phyloP scores from a whole-genome alignment of 805 yeast genomes.

The Danielia oregonensis region DNA sequence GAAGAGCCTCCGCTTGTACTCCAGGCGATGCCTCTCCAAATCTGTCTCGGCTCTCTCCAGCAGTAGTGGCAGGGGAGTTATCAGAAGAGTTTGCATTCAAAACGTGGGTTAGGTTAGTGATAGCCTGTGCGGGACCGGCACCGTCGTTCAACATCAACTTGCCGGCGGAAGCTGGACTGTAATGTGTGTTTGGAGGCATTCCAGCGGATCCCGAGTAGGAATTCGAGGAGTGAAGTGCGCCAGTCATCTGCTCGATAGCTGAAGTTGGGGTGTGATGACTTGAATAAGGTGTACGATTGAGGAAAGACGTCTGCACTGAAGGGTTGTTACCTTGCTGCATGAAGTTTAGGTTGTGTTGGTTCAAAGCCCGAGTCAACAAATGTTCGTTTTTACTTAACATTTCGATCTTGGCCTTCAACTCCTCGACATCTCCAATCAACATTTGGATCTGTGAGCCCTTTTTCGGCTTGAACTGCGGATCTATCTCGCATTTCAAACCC shows the following conservation, averaged over 20 bases:
- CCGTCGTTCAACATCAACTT: slow-evolving; percentile 10
- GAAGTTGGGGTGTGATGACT: slow-evolving; percentile 10
- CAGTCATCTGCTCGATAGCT: slow-evolving; percentile 15
- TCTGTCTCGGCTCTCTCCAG: slow-evolving; percentile 5
- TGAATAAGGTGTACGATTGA: slow-evolving; percentile 4
- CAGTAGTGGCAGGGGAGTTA: slow-evolving; percentile 26
- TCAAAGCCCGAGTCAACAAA: slow-evolving; percentile 60
- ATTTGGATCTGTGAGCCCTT: slow-evolving; percentile 88
- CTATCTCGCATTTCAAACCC: slow-evolving; percentile 80
- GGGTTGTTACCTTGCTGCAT: slow-evolving; percentile 19
- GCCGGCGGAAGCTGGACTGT: slow-evolving; percentile 15
- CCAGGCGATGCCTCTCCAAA: slow-evolving; percentile 1
- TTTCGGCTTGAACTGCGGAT: slow-evolving; percentile 86
- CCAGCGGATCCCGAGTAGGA: too few species aligned
- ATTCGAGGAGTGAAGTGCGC: slow-evolving; percentile 5
- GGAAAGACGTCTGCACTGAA: slow-evolving; percentile 7
- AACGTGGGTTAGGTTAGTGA: slow-evolving; percentile 17
- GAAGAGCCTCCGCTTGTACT: not conserved
- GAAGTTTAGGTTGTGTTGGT: slow-evolving; percentile 36
- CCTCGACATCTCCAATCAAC: slow-evolving; percentile 80
- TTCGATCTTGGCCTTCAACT: slow-evolving; percentile 68
- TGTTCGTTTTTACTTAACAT: slow-evolving; percentile 60
- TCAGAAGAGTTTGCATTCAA: slow-evolving; percentile 24
- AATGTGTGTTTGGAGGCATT: slow-evolving; percentile 2
- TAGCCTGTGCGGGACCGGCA: slow-evolving; percentile 9